Base-by-base conservation (phyloP, 2,329 filamentous ascomycete genomes). In the Aspergillus sp. region DNA sequence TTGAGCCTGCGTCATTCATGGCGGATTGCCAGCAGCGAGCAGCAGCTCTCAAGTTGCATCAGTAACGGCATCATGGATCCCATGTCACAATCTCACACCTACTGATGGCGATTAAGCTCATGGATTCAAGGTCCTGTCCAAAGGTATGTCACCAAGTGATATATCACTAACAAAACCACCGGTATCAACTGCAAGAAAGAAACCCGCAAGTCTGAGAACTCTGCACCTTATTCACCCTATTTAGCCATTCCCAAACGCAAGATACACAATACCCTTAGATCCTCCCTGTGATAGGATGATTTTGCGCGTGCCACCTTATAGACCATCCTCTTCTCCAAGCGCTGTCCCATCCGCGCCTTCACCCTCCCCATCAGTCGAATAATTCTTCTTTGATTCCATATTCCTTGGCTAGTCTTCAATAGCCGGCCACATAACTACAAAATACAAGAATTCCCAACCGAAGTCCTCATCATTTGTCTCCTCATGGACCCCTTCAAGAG, bases 1-100 rank as follows among this genome's bases (percentile, higher is more conserved):
- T 17, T 81, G 77, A 23, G 74, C 70, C 4, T 83, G 72, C 0
- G 81, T 84, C 11, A 80, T 52, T 3, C 81, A 75, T 0, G 59
- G 63, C 0, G 81, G 77, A 48, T 82, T 74, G 19, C 82, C 81
- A 19, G 80, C 72, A 1, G 71, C 60, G 60, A 69, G 79, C 22
- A 83, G 71, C 2, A 82, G 69, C 1, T 69, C 71, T 8, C 80
- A 79, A 0, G 66, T 67, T 1, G 70, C 60, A 49, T 82, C 78
- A 13, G 77, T 74, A 2, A 83, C 65, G 7, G 80, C 77, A 17
- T 76, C 77, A 63, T 83, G 81, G 22, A 84, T 73, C 3, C 64
- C 60, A 62, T 84, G 81, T 1, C 7, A 80, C 72, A 15, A 71
- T 62, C 4, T 65, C 77, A n/a, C 74, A 74, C 45, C 81, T 69